phyloP scores from a whole-genome alignment of 768 basidiomycete species.

The Sarcomyxa edulis region DNA sequence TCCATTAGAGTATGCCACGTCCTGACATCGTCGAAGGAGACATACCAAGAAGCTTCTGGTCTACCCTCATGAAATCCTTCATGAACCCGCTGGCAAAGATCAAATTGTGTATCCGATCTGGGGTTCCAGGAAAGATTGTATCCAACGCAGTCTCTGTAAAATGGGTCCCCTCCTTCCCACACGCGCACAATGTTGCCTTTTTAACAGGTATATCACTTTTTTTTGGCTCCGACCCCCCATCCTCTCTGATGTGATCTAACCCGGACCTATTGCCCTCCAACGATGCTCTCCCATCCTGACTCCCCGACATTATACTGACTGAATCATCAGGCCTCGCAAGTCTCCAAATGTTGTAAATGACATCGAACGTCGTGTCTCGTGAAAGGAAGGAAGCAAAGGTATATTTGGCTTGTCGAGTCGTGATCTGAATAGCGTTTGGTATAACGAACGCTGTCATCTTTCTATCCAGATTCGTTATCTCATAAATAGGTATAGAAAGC shows the following conservation, averaged over 20 bases:
- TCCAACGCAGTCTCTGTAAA: constrained; percentile 74
- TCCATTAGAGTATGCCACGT: too few species aligned
- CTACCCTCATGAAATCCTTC: constrained; percentile 87
- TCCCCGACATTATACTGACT: constrained; percentile 24
- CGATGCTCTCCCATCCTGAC: constrained; percentile 27
- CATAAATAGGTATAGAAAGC: constrained; percentile 85
- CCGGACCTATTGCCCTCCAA: constrained; percentile 21
- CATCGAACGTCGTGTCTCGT: constrained; percentile 93
- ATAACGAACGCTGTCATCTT: constrained; percentile 98
- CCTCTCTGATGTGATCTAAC: constrained; percentile 10
- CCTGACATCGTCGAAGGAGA: constrained; percentile 8
- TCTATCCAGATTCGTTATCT: constrained; percentile 86
- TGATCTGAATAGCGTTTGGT: constrained; percentile 91
- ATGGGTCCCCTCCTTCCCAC: constrained; percentile 67
- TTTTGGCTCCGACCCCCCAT: constrained; percentile 13
- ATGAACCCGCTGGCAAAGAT: constrained; percentile 96
- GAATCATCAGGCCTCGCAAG: constrained; percentile 72
- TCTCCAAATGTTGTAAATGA: constrained; percentile 94
- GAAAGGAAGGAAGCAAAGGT: constrained; percentile 96
- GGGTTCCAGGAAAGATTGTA: constrained; percentile 77
- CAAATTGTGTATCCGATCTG: constrained; percentile 92
- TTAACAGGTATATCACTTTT: constrained; percentile 12
- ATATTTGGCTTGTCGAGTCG: constrained; percentile 80
- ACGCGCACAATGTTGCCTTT: constrained; percentile 70
- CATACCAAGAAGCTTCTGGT: constrained; percentile 86